phyloP scores from a whole-genome alignment of 805 yeast genomes.

The Suhomyces xylopsoci region DNA sequence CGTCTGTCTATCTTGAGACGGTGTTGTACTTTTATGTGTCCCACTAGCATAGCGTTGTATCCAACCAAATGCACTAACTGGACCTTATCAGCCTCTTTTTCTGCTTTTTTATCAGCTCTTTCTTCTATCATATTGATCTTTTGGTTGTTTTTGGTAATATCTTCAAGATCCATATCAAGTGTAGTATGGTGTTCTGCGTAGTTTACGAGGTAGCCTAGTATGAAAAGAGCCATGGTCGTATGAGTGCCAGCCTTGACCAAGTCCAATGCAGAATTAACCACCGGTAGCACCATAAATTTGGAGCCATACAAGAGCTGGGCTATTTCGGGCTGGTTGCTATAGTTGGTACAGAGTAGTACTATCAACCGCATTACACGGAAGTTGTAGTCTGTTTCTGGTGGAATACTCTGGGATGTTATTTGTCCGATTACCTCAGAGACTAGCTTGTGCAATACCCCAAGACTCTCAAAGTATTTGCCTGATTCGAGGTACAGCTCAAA shows the following conservation, averaged over 20 bases:
- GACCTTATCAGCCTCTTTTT: background rate
- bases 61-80: slow-evolving; percentile 14
- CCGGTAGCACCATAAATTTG: background rate
- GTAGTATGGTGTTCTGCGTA: background rate
- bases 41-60: slow-evolving; percentile 14
- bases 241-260: background rate
- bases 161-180: background rate
- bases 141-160: background rate
- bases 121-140: background rate
- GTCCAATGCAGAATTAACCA: background rate
- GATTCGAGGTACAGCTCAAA: background rate
- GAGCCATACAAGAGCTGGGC: background rate
- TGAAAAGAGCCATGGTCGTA: slow-evolving; percentile 4
- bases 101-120: slow-evolving; percentile 4
- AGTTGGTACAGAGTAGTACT: background rate
- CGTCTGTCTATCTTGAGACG: slow-evolving; percentile 2
- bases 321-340: background rate
- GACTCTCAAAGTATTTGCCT: background rate
- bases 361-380: background rate
- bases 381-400: background rate
- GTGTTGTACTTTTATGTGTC: slow-evolving; percentile 6
- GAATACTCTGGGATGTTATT: background rate
- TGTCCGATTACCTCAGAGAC: background rate
- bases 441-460: background rate
- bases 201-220: slow-evolving; percentile 15